Evolutionary conservation across 371 early-diverging fungal species (phyloP).

Genomic region (Dichotomocladium elegans): DNA sequence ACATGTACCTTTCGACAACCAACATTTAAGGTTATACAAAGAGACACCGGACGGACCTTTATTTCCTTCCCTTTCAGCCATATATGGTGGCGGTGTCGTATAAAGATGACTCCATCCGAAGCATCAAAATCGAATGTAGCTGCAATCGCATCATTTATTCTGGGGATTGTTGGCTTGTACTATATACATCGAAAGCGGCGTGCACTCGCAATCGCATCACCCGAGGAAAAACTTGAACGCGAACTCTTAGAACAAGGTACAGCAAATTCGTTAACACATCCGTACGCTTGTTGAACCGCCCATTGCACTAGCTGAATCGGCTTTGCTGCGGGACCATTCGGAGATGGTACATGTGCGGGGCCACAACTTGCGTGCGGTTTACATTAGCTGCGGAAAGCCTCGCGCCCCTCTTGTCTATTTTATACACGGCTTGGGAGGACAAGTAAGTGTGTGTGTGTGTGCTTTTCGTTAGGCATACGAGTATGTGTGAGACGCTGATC

Average conservation of each 20-base stretch:
- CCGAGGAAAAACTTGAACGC: background rate
- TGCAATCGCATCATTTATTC: background rate
- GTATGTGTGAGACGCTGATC: too few relatives aligned
- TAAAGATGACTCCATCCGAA: background rate
- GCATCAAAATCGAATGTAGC: background rate
- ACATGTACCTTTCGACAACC: too few relatives aligned
- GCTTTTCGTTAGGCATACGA: background rate
- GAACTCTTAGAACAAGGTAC: slow-evolving; percentile 1
- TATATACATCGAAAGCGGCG: background rate
- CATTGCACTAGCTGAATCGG: slow-evolving; percentile 7
- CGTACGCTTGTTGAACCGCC: background rate
- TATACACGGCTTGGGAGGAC: slow-evolving; percentile 62
- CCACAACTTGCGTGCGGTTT: slow-evolving; percentile 56
- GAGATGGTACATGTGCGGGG: slow-evolving; percentile 49
- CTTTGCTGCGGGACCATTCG: slow-evolving; percentile 27
- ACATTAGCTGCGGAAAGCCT: slow-evolving; percentile 50
- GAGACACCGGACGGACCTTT: too few relatives aligned
- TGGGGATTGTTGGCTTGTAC: background rate
- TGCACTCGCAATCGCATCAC: background rate
- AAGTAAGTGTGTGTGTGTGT: slow-evolving; percentile 32
- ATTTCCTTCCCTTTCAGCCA: too few relatives aligned
- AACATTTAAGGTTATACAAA: too few relatives aligned
- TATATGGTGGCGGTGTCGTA: too few relatives aligned
- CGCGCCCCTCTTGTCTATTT: slow-evolving; percentile 46
- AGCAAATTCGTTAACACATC: background rate